A percentile compares a stretch with the other conserved stretches of the same genome.
These are phyloP conservation scores for Citrus glauca DNA, from an alignment of 345 rosid species.

Conservation along the genomic window DNA sequence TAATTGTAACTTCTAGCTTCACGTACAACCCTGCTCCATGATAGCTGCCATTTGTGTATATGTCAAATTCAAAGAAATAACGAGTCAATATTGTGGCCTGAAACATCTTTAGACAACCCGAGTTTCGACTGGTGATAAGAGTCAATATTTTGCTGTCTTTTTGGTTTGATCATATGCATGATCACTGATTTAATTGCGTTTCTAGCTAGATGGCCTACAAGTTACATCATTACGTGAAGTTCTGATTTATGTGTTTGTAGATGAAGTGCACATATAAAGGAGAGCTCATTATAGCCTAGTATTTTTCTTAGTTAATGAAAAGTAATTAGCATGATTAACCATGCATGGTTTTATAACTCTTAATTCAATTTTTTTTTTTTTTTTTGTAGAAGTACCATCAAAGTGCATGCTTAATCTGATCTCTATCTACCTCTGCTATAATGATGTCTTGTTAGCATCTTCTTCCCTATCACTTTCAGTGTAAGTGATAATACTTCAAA, in stretches of 20 bases:
- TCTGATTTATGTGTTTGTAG: background rate
- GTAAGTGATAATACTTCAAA: too few species aligned
- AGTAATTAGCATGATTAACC: background rate
- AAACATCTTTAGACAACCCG: background rate
- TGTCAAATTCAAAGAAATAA: background rate
- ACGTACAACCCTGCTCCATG: background rate
- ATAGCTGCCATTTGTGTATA: background rate
- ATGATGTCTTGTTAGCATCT: background rate
- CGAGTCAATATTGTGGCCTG: background rate
- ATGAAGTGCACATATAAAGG: background rate
- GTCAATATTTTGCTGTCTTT: slow-evolving; percentile 5
- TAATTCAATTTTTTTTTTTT: too few species aligned
- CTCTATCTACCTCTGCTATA: background rate
- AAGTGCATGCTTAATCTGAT: background rate
- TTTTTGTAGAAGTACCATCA: background rate
- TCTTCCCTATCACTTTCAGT: too few species aligned
- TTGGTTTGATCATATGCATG: background rate
- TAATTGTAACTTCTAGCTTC: background rate
- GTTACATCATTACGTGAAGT: background rate
- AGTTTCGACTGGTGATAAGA: background rate
- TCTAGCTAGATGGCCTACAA: background rate
- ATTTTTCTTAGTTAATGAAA: background rate
- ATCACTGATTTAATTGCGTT: background rate
- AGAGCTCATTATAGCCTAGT: background rate
- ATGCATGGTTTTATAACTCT: background rate